Base-by-base conservation (phyloP, 1,284 basidiomycete genomes). In the Sanghuangporus baumii region DNA sequence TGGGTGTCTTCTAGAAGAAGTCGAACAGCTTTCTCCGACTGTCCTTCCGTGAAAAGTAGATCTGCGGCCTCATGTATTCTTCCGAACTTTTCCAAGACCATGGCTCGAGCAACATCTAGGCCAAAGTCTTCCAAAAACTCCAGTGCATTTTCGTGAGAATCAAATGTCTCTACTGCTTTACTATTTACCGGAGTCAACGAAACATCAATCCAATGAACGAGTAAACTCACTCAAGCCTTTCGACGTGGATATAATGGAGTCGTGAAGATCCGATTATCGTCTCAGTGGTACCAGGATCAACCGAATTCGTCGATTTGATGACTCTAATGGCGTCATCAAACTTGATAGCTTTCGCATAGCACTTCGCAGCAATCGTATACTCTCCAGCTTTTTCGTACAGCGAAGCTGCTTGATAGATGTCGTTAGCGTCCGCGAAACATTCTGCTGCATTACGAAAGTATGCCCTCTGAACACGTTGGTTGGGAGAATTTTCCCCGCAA, bases 41-140 rank as follows among this genome's bases (percentile, higher is more conserved):
- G 76, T 20, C 84, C 84, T 70, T 85, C 80, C 1, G 70, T 68
- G 2, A 85, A 69, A 66, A 85, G 80, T 16, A 87, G 68, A 14
- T 83, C 76, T 0, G 85, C 87, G 0, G 86, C 87, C 36, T 88
- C 83, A 0, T 68, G 61, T 51, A 72, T 76, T 63, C 76, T 73
- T 4, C 78, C 79, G 3, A 78, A 72, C 4, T 74, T 70, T 55
- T 80, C 76, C n/a, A 88, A 75, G 7, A 88, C 69, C 0, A 71
- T 69, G 0, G 80, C 81, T n/a, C 75, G 79, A 11, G 81, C 79
- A 14, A 79, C 67, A 62, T 85, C 81, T 5, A 89, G 74, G 23
- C 79, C 81, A 55, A 78, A 80, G 12, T 83, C 79, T 61, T 85
- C 80, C 52, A 85, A 76, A 64, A 85, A 89, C 48, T 83, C 79